Evolutionary conservation across 345 rosid species (phyloP).

Genomic region (Salix udensis): DNA sequence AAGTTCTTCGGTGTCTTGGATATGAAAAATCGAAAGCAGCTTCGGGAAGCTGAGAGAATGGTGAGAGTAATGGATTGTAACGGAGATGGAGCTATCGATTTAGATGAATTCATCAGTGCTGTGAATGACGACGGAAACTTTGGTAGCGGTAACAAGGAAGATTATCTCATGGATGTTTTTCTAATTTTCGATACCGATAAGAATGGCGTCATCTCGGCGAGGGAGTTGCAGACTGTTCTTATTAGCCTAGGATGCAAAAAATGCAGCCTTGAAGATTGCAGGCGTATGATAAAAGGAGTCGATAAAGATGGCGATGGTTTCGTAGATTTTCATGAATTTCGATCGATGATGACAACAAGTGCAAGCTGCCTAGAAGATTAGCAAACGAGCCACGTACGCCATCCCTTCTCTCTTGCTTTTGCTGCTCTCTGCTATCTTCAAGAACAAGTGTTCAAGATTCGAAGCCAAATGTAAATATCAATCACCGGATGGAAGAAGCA

Average conservation of each 20-base stretch:
- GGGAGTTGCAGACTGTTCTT: slow-evolving; percentile 41
- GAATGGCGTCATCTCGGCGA: slow-evolving; percentile 48
- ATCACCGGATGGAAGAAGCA: neutral
- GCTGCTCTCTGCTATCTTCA: neutral
- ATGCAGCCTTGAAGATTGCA: slow-evolving; percentile 40
- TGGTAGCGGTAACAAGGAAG: slow-evolving; percentile 8
- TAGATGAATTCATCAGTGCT: slow-evolving; percentile 39
- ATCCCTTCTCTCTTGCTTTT: neutral
- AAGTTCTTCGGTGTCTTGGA: slow-evolving; percentile 35
- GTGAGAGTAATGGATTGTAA: slow-evolving; percentile 38
- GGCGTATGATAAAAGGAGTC: slow-evolving; percentile 42
- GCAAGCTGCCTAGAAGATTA: neutral
- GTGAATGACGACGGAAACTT: neutral
- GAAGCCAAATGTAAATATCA: neutral
- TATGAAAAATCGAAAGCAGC: slow-evolving; percentile 27
- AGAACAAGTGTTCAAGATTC: neutral
- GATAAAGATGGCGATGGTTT: slow-evolving; percentile 50
- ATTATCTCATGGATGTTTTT: slow-evolving; percentile 44
- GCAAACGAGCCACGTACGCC: neutral
- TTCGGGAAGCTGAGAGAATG: slow-evolving; percentile 35
- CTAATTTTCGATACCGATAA: slow-evolving; percentile 36
- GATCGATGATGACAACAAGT: slow-evolving; percentile 32
- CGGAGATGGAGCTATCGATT: slow-evolving; percentile 48
- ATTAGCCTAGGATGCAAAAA: slow-evolving; percentile 24
- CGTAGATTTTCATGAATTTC: slow-evolving; percentile 49